These are phyloP conservation scores for Tylopilus sp. DNA, from an alignment of 768 basidiomycete species.

Conservation along the genomic window DNA sequence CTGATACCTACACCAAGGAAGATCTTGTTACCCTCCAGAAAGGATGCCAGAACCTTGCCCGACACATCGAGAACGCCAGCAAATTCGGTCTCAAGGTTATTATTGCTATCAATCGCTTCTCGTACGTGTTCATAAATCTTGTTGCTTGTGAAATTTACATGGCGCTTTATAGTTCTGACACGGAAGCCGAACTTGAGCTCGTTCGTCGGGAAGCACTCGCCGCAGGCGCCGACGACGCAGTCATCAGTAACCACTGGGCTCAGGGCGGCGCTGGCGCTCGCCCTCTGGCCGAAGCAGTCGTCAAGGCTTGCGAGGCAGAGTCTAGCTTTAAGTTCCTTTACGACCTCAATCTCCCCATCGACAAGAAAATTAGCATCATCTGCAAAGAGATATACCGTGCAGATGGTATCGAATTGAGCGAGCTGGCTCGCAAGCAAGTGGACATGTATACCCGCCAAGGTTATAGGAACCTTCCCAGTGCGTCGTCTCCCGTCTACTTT, in stretches of 20 bases:
- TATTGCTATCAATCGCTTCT: conserved; percentile 92
- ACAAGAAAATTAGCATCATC: conserved; percentile 85
- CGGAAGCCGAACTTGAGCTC: conserved; percentile 83
- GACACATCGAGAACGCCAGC: conserved; percentile 91
- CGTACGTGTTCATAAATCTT: conserved; percentile 51
- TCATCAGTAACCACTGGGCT: conserved; percentile 98
- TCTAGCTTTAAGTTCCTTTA: conserved; percentile 94
- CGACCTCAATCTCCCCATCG: conserved; percentile 77
- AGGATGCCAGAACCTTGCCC: conserved; percentile 89
- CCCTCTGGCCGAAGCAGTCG: conserved; percentile 88
- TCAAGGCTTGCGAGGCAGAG: conserved; percentile 76
- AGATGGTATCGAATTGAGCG: conserved; percentile 83
- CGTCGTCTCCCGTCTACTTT: conserved; percentile 26
- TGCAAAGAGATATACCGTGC: conserved; percentile 92
- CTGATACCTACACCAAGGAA: conserved; percentile 92
- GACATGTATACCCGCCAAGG: conserved; percentile 93
- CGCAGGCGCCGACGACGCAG: conserved; percentile 91
- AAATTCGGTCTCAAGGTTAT: conserved; percentile 97
- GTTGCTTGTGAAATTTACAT: background rate
- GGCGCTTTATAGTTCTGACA: conserved; percentile 63
- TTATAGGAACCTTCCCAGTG: conserved; percentile 73
- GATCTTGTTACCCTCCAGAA: conserved; percentile 84
- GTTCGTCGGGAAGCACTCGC: conserved; percentile 75
- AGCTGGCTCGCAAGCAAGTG: conserved; percentile 79
- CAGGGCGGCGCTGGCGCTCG: conserved; percentile 89